These are phyloP conservation scores for Chondrostereum purpureum DNA, from an alignment of 1,284 basidiomycete species.

Conservation along the genomic window DNA sequence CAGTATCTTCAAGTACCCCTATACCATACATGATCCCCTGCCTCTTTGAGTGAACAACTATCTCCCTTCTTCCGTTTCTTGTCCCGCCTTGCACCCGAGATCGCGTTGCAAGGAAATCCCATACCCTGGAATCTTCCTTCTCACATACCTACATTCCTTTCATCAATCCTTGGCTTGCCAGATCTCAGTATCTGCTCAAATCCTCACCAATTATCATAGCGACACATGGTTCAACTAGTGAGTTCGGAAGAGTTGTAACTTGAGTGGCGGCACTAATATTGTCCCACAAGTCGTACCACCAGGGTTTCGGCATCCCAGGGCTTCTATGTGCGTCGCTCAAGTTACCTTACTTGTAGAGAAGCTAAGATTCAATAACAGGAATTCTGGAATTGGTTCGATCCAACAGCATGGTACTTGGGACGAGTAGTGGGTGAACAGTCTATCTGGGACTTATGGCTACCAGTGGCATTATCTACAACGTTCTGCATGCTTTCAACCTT, in stretches of 20 bases:
- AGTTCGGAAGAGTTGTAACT: slow-evolving; percentile 31
- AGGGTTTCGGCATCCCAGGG: slow-evolving; percentile 83
- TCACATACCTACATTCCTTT: too few species aligned
- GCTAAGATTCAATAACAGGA: slow-evolving; percentile 44
- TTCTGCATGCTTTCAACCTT: slow-evolving; percentile 83
- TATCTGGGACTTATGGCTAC: slow-evolving; percentile 99
- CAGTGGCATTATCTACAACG: slow-evolving; percentile 92
- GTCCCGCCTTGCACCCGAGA: too few species aligned
- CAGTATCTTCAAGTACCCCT: too few species aligned
- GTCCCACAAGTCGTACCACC: slow-evolving; percentile 90
- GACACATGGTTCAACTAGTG: slow-evolving; percentile 99
- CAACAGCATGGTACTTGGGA: slow-evolving; percentile 98
- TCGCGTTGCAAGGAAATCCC: too few species aligned
- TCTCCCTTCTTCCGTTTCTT: too few species aligned
- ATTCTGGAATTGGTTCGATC: slow-evolving; percentile 99
- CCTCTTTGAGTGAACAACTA: too few species aligned
- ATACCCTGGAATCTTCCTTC: too few species aligned
- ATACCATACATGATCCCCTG: too few species aligned
- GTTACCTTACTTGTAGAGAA: slow-evolving; percentile 14
- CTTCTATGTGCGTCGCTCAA: slow-evolving; percentile 73
- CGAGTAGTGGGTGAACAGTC: slow-evolving; percentile 95
- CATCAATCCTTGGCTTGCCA: too few species aligned
- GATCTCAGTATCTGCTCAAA: slow-evolving; percentile 9
- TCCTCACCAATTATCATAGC: slow-evolving; percentile 40
- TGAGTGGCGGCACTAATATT: too few species aligned